phyloP scores from a whole-genome alignment of 2,329 filamentous ascomycete genomes.

The Pseudogymnoascus sp. region DNA sequence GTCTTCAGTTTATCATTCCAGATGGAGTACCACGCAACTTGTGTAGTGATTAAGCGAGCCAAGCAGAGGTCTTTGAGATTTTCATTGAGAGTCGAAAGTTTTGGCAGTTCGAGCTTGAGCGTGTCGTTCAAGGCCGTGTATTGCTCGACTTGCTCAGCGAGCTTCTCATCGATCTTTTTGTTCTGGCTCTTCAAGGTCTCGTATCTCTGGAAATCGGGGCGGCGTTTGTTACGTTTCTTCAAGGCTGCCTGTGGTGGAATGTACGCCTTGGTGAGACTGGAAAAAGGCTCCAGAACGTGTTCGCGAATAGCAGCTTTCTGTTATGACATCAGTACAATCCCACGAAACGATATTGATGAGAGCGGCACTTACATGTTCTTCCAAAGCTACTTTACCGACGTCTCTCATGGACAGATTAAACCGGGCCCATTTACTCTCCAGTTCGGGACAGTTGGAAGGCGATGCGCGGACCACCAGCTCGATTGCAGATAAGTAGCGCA shows the following conservation, averaged over 20 bases:
- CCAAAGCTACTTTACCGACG: slow-evolving; percentile 71
- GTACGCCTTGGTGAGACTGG: slow-evolving; percentile 69
- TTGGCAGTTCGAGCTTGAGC: slow-evolving; percentile 83
- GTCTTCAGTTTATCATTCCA: slow-evolving; percentile 76
- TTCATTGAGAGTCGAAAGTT: slow-evolving; percentile 71
- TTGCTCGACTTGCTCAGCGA: slow-evolving; percentile 74
- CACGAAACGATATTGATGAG: slow-evolving; percentile 7
- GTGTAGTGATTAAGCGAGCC: slow-evolving; percentile 74
- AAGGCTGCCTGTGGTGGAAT: slow-evolving; percentile 80
- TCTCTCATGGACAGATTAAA: slow-evolving; percentile 84
- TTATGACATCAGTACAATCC: slow-evolving; percentile 14
- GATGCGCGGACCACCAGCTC: slow-evolving; percentile 73
- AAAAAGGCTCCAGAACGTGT: slow-evolving; percentile 77
- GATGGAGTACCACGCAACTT: slow-evolving; percentile 71
- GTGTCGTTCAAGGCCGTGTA: slow-evolving; percentile 81
- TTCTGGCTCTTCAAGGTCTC: slow-evolving; percentile 69
- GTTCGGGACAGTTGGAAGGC: slow-evolving; percentile 62
- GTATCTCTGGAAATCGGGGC: slow-evolving; percentile 78
- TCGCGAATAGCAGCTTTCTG: slow-evolving; percentile 61
- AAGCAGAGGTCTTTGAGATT: slow-evolving; percentile 77
- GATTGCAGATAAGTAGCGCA: slow-evolving; percentile 71
- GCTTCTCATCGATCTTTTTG: slow-evolving; percentile 80
- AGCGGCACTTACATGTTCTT: slow-evolving; percentile 62
- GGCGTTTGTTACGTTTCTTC: slow-evolving; percentile 89
- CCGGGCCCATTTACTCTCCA: slow-evolving; percentile 89